Conservation (phyloP, 768 basidiomycete species). For the Pulveroboletus sp. region DNA sequence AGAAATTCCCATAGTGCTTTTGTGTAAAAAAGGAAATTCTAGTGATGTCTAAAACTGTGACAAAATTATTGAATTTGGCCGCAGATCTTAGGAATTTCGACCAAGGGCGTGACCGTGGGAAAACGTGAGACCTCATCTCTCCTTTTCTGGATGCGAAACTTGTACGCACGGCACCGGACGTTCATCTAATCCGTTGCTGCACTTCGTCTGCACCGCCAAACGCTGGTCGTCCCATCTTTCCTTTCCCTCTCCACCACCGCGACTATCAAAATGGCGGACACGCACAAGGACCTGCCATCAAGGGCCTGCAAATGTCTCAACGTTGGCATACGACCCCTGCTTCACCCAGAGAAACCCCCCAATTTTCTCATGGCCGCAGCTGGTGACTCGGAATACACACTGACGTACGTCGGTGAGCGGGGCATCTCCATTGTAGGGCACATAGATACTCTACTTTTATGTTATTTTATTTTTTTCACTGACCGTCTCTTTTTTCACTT, state of each 20-base stretch:
- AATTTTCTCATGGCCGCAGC: constrained; percentile 28
- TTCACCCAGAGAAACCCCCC: constrained; percentile 26
- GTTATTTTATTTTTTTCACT: not conserved
- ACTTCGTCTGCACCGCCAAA: constrained; percentile 20
- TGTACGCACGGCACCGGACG: constrained; percentile 28
- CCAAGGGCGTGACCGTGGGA: constrained; percentile 22
- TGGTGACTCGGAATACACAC: constrained; percentile 39
- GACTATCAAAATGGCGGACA: constrained; percentile 21
- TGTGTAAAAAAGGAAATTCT: constrained; percentile 6
- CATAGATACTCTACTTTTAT: not conserved
- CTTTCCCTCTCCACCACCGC: constrained; percentile 17
- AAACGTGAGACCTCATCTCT: constrained; percentile 21
- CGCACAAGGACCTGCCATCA: constrained; percentile 12
- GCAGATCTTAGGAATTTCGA: not conserved
- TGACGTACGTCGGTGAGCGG: constrained; percentile 60
- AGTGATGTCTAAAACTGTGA: constrained; percentile 7
- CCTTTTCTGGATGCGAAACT: constrained; percentile 25
- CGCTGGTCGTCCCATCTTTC: constrained; percentile 20
- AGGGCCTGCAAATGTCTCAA: constrained; percentile 73
- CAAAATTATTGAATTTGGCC: constrained; percentile 3
- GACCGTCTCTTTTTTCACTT: constrained; percentile 3
- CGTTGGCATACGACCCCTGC: constrained; percentile 47
- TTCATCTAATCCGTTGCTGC: constrained; percentile 31
- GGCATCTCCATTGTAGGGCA: constrained; percentile 61
- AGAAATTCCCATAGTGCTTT: not conserved